These are phyloP conservation scores for Eleusine indica DNA, from an alignment of 176 grass and related monocot genomes.

Conservation along the genomic window DNA sequence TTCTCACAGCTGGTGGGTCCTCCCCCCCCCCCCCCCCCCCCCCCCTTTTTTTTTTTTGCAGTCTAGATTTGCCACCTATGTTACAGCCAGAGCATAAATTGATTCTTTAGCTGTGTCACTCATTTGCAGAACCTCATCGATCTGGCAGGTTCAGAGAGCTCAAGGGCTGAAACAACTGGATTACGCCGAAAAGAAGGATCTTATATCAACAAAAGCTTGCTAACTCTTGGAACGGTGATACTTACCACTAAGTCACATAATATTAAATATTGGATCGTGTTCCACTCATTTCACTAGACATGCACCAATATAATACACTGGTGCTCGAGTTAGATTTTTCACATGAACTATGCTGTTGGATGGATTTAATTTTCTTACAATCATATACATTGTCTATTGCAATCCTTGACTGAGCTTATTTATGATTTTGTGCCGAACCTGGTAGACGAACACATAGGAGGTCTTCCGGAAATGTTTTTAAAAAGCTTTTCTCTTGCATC, in stretches of 20 bases:
- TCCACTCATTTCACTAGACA: conserved; percentile 34
- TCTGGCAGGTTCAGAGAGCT: conserved; percentile 99
- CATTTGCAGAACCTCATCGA: conserved; percentile 99
- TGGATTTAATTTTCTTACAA: neutral
- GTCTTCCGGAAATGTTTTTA: neutral
- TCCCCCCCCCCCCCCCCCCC: too few relatives aligned
- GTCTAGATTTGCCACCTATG: neutral
- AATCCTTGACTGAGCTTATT: too few relatives aligned
- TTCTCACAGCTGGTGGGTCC: conserved; percentile 91
- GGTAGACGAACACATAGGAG: neutral
- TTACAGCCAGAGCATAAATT: conserved; percentile 37
- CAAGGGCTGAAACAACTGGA: conserved; percentile 97
- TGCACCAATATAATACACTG: neutral
- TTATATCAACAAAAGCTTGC: conserved; percentile 99
- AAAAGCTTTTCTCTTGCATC: neutral
- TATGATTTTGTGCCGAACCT: too few relatives aligned
- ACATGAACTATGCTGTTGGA: neutral
- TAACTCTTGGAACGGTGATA: conserved; percentile 96
- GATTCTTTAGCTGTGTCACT: conserved; percentile 54
- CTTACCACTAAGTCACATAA: conserved; percentile 12
- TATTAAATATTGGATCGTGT: neutral
- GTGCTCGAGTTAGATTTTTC: conserved; percentile 8
- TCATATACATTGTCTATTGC: neutral
- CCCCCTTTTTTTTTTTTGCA: neutral
- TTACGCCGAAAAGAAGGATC: conserved; percentile 98